phyloP scores from a whole-genome alignment of 805 yeast species.

The Teunomyces funiuensis region DNA sequence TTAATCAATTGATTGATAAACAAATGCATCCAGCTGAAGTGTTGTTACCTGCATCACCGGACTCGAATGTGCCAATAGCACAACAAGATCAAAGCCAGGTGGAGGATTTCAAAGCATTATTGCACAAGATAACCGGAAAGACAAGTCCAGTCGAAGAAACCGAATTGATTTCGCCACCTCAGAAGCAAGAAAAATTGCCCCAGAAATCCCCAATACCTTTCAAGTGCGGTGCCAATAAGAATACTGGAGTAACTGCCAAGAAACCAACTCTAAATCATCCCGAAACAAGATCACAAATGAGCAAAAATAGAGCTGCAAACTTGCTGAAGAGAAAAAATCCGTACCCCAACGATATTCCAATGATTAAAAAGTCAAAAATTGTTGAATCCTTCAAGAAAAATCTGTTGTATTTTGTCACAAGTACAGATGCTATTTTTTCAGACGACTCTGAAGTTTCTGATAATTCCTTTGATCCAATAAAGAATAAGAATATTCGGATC shows the following conservation, averaged over 20 bases:
- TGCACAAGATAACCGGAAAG: too few species aligned
- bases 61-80: neutral
- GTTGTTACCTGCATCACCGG: too few species aligned
- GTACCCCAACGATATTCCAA: constrained; percentile 3
- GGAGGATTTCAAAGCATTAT: too few species aligned
- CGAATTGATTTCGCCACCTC: too few species aligned
- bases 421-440: constrained; percentile 9
- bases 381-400: constrained; percentile 8
- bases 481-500: constrained; percentile 7
- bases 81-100: too few species aligned
- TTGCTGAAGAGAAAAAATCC: neutral
- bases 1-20: constrained; percentile 1
- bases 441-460: constrained; percentile 14
- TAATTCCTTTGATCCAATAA: constrained; percentile 12
- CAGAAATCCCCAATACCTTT: too few species aligned
- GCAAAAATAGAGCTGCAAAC: neutral
- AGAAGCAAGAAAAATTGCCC: too few species aligned
- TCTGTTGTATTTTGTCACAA: constrained; percentile 10
- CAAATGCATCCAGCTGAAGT: too few species aligned
- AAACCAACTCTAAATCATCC: neutral
- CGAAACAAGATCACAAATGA: neutral
- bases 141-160: too few species aligned
- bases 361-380: constrained; percentile 11
- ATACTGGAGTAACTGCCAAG: too few species aligned
- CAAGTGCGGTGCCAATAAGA: too few species aligned